Evolutionary conservation across 2,329 filamentous ascomycete genomes (phyloP).

Genomic region (Pseudogymnoascus destructans): DNA sequence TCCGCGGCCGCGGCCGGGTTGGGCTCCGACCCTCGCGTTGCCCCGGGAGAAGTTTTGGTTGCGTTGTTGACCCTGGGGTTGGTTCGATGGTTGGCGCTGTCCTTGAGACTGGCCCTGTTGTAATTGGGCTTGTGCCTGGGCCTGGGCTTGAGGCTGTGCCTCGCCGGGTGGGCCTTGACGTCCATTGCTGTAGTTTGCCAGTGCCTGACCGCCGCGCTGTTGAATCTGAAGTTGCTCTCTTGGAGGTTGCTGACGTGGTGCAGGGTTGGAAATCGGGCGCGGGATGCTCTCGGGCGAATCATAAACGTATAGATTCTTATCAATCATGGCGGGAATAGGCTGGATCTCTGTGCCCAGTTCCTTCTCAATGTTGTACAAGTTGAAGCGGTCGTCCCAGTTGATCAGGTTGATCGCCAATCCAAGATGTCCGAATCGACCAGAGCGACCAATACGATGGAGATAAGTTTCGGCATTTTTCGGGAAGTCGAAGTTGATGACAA

Average conservation of each 20-base stretch:
- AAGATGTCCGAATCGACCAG: slow-evolving; percentile 90
- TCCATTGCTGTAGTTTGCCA: slow-evolving; percentile 19
- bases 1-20: slow-evolving; percentile 19
- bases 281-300: slow-evolving; percentile 93
- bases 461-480: slow-evolving; percentile 99
- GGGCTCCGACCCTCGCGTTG: slow-evolving; percentile 18
- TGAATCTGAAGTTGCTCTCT: slow-evolving; percentile 18
- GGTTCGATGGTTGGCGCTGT: slow-evolving; percentile 1
- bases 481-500: slow-evolving; percentile 99
- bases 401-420: slow-evolving; percentile 98
- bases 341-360: slow-evolving; percentile 96
- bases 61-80: slow-evolving; percentile 21
- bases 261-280: slow-evolving; percentile 52
- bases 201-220: slow-evolving; percentile 18
- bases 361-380: slow-evolving; percentile 96
- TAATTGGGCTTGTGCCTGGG: slow-evolving; percentile 15
- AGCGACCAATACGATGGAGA: slow-evolving; percentile 94
- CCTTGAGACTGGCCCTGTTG: not conserved
- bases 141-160: slow-evolving; percentile 19
- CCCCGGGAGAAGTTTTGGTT: slow-evolving; percentile 21
- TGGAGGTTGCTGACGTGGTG: slow-evolving; percentile 21
- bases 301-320: slow-evolving; percentile 97
- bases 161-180: slow-evolving; percentile 21
- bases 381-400: slow-evolving; percentile 98
- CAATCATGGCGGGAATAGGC: slow-evolving; percentile 85